These are phyloP conservation scores for Pluteus cervinus DNA, from an alignment of 768 basidiomycete species.

Conservation along the genomic window DNA sequence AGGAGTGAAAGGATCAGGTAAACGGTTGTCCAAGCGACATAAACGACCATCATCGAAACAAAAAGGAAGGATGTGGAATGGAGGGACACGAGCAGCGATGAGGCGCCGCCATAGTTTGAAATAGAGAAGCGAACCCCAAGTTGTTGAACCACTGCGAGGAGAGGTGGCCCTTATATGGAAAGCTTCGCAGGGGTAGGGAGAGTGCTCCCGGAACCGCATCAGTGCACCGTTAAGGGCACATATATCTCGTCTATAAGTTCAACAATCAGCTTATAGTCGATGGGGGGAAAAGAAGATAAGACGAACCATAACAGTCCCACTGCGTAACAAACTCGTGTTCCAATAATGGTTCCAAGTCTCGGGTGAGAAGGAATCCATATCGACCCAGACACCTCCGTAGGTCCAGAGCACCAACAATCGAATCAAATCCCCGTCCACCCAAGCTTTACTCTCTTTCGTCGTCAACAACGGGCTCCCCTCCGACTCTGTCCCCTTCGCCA, in stretches of 20 bases:
- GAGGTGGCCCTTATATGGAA: constrained; percentile 85
- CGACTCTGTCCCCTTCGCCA: constrained; percentile 76
- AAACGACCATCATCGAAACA: constrained; percentile 92
- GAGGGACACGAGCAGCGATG: constrained; percentile 61
- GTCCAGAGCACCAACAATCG: constrained; percentile 84
- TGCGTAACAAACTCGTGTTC: constrained; percentile 98
- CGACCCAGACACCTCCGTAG: constrained; percentile 92
- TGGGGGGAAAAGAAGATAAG: too few species aligned
- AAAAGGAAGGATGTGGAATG: constrained; percentile 91
- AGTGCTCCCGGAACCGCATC: constrained; percentile 87
- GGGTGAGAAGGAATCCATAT: constrained; percentile 95
- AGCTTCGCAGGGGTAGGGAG: constrained; percentile 95
- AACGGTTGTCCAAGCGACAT: constrained; percentile 86
- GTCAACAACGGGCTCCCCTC: constrained; percentile 56
- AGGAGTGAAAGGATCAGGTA: constrained; percentile 83
- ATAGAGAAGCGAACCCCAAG: constrained; percentile 94
- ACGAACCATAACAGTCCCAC: constrained; percentile 99
- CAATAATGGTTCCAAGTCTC: constrained; percentile 79
- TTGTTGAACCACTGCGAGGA: constrained; percentile 75
- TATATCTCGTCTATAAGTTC: too few species aligned
- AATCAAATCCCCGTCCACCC: constrained; percentile 95
- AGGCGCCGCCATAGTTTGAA: constrained; percentile 87
- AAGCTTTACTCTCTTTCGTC: constrained; percentile 72
- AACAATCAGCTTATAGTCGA: too few species aligned
- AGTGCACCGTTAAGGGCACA: constrained; percentile 89